Evolutionary conservation across 352 stramenopile genomes (phyloP), one percentile per base, ranked within the genome.

Genomic region (Phytophthora ohioensis): DNA sequence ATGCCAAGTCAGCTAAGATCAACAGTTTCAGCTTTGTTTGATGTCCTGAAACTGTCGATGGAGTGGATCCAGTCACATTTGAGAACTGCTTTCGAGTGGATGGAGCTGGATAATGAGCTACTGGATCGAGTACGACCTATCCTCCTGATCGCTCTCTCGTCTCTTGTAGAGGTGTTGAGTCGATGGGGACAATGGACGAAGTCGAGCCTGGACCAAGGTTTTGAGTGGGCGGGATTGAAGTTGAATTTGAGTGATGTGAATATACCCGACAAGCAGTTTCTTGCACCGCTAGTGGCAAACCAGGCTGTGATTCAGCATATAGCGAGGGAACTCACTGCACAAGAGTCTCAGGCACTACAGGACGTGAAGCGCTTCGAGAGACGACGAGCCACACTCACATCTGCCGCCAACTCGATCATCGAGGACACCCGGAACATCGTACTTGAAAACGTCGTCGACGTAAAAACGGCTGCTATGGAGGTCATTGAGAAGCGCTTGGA

Each of bases 311-410:
- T 78, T 38, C 61, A 67, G 45, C 68, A 49, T 30, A 45, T 81
- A n/a, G 58, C 34, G 13, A 62, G 58, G 42, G 57, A 42, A 21
- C 59, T 89, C 9, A 70, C 58, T 31, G 55, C 68, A 12, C 71
- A 88, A 21, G 77, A 90, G 62, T 75, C 67, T 39, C 80, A 68
- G 59, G 76, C 71, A 5, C 15, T 88, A 17, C 71, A 74, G 5
- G 71, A 90, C 42, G 68, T 90, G 4, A 69, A 88, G 35, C 75
- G 73, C 3, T 82, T 88, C 57, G 82, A 89, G 51, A 60, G 72
- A 35, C 77, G 73, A 51, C 81, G 85, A 2, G 68, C 69, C 6
- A 63, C 69, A 12, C 79, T 85, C 32, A 51, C 69, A 34, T 64
- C 60, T 13, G 56, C 65, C 2, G 80, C 68, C 0, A 67, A 88